Conservation (phyloP, 2,329 filamentous ascomycete genomes). For the Tolypocladium endophyticum region DNA sequence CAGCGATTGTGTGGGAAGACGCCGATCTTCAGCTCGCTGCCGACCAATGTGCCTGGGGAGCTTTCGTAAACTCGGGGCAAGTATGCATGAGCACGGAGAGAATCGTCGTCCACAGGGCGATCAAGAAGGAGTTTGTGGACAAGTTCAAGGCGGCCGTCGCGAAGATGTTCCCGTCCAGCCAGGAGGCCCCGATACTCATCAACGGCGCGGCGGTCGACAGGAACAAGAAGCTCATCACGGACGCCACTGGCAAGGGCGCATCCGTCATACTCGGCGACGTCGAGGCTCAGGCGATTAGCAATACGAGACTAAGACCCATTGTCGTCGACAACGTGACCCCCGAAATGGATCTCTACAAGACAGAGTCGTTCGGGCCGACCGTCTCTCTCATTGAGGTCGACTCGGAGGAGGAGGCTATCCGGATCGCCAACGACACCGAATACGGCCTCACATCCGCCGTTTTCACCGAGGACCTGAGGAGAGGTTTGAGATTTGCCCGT, state of each 20-base stretch:
- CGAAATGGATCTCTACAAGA: constrained; percentile 63
- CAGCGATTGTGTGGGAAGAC: constrained; percentile 69
- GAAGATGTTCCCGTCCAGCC: constrained; percentile 39
- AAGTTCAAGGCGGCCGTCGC: constrained; percentile 28
- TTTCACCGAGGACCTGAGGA: constrained; percentile 58
- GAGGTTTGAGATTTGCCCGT: constrained; percentile 48
- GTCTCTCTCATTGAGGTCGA: constrained; percentile 57
- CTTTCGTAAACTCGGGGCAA: constrained; percentile 67
- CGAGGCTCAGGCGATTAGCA: constrained; percentile 18
- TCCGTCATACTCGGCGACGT: constrained; percentile 30
- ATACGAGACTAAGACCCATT: constrained; percentile 47
- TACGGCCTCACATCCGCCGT: constrained; percentile 65
- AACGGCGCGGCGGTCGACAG: constrained; percentile 55
- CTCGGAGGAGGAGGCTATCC: constrained; percentile 61
- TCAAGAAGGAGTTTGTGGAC: constrained; percentile 35
- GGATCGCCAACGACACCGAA: constrained; percentile 70
- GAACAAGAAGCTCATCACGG: constrained; percentile 54
- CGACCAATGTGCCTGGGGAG: constrained; percentile 53
- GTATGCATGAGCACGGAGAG: constrained; percentile 81
- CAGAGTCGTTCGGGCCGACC: constrained; percentile 68
- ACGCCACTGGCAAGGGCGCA: constrained; percentile 60
- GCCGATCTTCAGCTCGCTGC: constrained; percentile 67
- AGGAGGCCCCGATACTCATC: constrained; percentile 60
- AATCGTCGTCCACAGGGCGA: constrained; percentile 45
- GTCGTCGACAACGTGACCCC: constrained; percentile 53